These are phyloP conservation scores for Nicotiana tabacum DNA, from an alignment of 257 asterid genomes.

Conservation along the genomic window DNA sequence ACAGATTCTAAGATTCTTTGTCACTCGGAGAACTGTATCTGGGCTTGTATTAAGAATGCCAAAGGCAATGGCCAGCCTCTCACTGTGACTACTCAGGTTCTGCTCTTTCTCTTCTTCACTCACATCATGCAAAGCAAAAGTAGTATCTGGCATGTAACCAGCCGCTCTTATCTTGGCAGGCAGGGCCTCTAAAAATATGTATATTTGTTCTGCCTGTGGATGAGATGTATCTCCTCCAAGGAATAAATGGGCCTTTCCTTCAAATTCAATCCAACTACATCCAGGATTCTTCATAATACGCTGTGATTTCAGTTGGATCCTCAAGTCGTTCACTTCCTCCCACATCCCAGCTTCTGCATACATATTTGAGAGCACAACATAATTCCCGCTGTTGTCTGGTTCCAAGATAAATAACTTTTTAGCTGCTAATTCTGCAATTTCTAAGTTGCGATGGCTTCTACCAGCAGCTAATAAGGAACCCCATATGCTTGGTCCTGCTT, in stretches of 20 bases:
- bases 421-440: conserved; percentile 79
- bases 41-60: conserved; percentile 54
- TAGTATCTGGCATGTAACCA: conserved; percentile 58
- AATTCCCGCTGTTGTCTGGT: conserved; percentile 72
- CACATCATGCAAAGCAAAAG: conserved; percentile 61
- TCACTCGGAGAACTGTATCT: conserved; percentile 49
- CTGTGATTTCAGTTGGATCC: conserved; percentile 41
- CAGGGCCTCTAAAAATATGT: conserved; percentile 46
- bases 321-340: conserved; percentile 58
- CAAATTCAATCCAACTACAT: conserved; percentile 71
- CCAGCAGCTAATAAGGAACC: conserved; percentile 77
- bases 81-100: conserved; percentile 52
- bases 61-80: conserved; percentile 63
- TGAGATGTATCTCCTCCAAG: conserved; percentile 56
- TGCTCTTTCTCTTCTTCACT: conserved; percentile 69
- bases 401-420: conserved; percentile 53
- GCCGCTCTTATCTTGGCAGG: conserved; percentile 54
- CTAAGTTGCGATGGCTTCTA: conserved; percentile 58
- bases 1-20: conserved; percentile 77
- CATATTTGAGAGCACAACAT: conserved; percentile 70
- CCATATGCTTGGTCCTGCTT: conserved; percentile 74
- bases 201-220: conserved; percentile 40
- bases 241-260: conserved; percentile 56
- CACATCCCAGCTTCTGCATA: conserved; percentile 84
- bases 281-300: conserved; percentile 74